A percentile compares a stretch with the other conserved stretches of the same genome.
Conservation (phyloP, 2,329 filamentous ascomycete genomes). For the Fusarium poae region DNA sequence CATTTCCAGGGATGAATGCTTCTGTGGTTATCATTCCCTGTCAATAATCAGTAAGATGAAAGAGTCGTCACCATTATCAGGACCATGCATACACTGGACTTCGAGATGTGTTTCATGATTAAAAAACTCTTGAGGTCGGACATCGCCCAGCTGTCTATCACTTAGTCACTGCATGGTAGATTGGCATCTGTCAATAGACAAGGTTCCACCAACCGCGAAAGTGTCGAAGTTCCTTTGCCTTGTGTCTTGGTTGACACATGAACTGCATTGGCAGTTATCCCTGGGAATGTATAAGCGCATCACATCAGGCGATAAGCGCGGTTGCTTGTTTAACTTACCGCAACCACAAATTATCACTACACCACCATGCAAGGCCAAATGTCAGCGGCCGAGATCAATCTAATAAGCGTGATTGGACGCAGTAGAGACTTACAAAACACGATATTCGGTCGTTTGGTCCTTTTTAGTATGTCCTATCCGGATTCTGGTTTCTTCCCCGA, state of each 20-base stretch:
- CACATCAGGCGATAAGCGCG: constrained; percentile 15
- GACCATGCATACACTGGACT: constrained; percentile 51
- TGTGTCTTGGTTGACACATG: constrained; percentile 59
- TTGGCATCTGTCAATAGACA: neutral
- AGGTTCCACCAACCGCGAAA: constrained; percentile 51
- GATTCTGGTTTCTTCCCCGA: neutral
- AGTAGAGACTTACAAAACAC: constrained; percentile 40
- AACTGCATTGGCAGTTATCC: constrained; percentile 59
- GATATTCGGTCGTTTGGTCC: constrained; percentile 5
- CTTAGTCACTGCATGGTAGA: constrained; percentile 1
- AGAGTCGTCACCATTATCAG: neutral
- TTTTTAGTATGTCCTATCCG: neutral
- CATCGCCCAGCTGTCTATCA: constrained; percentile 52
- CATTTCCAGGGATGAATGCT: constrained; percentile 73
- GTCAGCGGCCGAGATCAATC: constrained; percentile 22
- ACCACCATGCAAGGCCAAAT: constrained; percentile 7
- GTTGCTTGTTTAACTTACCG: constrained; percentile 40
- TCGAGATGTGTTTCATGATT: constrained; percentile 46
- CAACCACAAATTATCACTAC: constrained; percentile 49
- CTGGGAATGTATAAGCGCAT: constrained; percentile 45
- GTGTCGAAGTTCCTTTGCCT: constrained; percentile 59
- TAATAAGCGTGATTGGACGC: constrained; percentile 8
- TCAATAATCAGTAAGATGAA: constrained; percentile 16
- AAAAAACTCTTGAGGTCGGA: constrained; percentile 49
- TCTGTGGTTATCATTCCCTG: constrained; percentile 78